Evolutionary conservation across 1,139 yeast species (phyloP), one percentile per base, ranked within the genome.

Genomic region (Schwanniomyces etchellsii): DNA sequence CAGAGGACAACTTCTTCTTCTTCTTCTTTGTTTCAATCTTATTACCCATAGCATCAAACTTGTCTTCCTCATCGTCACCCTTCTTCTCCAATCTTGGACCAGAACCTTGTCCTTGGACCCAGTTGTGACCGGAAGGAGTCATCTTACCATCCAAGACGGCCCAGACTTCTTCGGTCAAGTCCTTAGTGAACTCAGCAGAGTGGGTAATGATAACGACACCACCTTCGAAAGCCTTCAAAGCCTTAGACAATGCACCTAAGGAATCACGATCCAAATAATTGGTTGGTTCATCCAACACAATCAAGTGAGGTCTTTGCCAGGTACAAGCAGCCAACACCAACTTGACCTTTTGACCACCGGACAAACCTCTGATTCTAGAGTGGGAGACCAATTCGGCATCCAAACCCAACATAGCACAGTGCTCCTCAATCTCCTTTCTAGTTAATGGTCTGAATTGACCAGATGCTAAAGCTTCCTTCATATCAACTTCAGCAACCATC

Each of bases 331-430:
- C 98, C 64, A 91, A 77, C 58, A 91, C 98, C 66, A 91, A 84
- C 77, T 91, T 91, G 70, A 91, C 98, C 81, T 91, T 91, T 79
- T 91, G 98, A 79, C 98, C 98, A 82, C 98, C 98, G 51, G 98
- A 91, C 61, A 91, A 81, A 82, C 98, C 97, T 78, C 96, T 88
- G 71, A 91, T 91, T 79, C 97, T 89, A 53, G 97, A 89, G 81
- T 91, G 98, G 45, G 98, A 84, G 66, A 91, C 98, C 70, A 91
- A 82, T 77, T 91, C 98, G 58, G 97, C 82, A 50, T 91, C 98
- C 68, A 91, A 81, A 74, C 98, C 98, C 74, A 91, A 77, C 93
- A 86, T 83, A 53, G 86, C 79, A 77, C 98, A 91, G 77, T 91
- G 98, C 57, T 80, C 81, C 81, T 91, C 98, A 58, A 91, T 91